These are phyloP conservation scores for Lipomyces spencermartinsiae DNA, from an alignment of 805 yeast species.

Conservation along the genomic window DNA sequence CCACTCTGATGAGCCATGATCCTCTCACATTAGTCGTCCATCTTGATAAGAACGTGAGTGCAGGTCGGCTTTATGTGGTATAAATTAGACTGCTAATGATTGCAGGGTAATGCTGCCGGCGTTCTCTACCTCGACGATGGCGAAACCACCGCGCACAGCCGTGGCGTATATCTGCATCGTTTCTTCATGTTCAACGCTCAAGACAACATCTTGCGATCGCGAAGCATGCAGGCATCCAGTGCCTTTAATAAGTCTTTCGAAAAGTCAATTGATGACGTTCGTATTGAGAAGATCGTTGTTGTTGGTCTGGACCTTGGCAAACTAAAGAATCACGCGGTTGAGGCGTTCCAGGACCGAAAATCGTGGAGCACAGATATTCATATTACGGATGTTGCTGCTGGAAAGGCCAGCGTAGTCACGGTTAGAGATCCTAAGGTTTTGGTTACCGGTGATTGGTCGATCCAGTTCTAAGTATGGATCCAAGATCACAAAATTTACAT, in stretches of 20 bases:
- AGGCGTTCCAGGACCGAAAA: constrained; percentile 50
- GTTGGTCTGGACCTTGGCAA: constrained; percentile 47
- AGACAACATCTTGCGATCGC: constrained; percentile 44
- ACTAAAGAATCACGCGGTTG: constrained; percentile 38
- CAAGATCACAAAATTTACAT: not conserved
- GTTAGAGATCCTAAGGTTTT: constrained; percentile 60
- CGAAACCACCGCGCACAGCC: constrained; percentile 62
- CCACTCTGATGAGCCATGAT: constrained; percentile 74
- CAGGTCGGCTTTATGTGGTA: not conserved
- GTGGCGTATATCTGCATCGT: constrained; percentile 58
- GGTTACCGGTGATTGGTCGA: constrained; percentile 57
- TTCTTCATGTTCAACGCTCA: constrained; percentile 49
- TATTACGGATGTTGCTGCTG: constrained; percentile 33
- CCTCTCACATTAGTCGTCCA: constrained; percentile 81
- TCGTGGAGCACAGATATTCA: constrained; percentile 49
- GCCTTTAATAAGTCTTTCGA: constrained; percentile 30
- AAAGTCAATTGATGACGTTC: constrained; percentile 47
- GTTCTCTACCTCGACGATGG: constrained; percentile 85
- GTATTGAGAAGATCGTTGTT: constrained; percentile 62
- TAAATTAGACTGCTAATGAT: not conserved
- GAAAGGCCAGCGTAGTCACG: constrained; percentile 39
- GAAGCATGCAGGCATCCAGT: constrained; percentile 36
- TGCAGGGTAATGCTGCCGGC: constrained; percentile 58
- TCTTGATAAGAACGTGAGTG: constrained; percentile 45
- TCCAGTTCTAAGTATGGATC: constrained; percentile 43